Base-by-base conservation (phyloP, 2,329 filamentous ascomycete species). In the Aureobasidium sp. region DNA sequence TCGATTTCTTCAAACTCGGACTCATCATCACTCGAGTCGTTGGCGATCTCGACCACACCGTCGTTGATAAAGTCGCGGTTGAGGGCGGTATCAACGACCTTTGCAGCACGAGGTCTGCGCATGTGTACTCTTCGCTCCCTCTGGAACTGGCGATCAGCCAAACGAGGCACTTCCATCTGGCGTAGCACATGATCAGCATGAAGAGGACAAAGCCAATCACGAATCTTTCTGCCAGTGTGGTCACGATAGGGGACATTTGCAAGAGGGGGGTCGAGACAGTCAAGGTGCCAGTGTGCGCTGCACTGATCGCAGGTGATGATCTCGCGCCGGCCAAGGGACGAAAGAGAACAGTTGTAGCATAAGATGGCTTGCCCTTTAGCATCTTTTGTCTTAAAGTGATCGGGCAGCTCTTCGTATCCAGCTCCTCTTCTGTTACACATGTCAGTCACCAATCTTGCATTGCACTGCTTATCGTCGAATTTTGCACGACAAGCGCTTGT, bases 221-320 rank as follows among this genome's bases (percentile, higher is more conserved):
- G 78, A 50, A 87, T 85, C 57, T 87, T 80, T 56, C 79, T 78
- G 66, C 79, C 78, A 56, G 81, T 71, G 66, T 72, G 62, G 65
- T 71, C 73, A 63, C 78, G 76, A 60, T 85, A 82, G 12, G 92
- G 92, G 42, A 91, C 89, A 61, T 89, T 85, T 37, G 91, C 85
- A 70, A 92, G 77, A 37, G 93, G 92, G 31, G 91, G 90, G 70
- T 95, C 87, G 17, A 96, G 78, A 75, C 94, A 99, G 74, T 97
- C 93, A 57, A 96, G 79, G 76, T 99, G 94, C 89, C 92, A 99
- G 70, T 87, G 82, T 37, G 90, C 81, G 14, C 84, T 80, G 75
- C 93, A 99, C 69, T 82, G 84, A 73, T 91, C 91, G 77, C 93
- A 99, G 49, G 88, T 85, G 67, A 97, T 88, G 68, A 97, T 91